Conservation (phyloP, 1,284 basidiomycete genomes). For the Athelia psychrophila region DNA sequence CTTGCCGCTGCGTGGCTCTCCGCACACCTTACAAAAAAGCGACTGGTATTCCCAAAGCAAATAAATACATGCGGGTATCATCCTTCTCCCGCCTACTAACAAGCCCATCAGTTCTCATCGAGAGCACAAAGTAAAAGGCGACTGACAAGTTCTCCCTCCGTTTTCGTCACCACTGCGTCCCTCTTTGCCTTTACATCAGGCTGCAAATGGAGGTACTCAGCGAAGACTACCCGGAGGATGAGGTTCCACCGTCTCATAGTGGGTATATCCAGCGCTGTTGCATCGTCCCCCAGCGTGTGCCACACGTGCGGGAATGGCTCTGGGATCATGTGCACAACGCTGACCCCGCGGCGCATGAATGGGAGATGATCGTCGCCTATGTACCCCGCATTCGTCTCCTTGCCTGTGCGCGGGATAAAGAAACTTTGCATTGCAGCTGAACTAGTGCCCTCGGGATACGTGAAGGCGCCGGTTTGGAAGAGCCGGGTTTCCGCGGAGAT, state of each 20-base stretch:
- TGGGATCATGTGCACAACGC: constrained; percentile 88
- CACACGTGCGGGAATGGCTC: constrained; percentile 90
- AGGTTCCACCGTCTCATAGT: constrained; percentile 91
- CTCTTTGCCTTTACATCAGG: constrained; percentile 27
- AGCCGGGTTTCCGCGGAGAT: constrained; percentile 66
- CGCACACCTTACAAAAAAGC: too few relatives aligned
- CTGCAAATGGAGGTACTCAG: constrained; percentile 84
- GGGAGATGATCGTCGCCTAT: constrained; percentile 96
- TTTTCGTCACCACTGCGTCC: constrained; percentile 12
- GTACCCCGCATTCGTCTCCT: constrained; percentile 47
- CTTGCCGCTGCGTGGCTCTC: background rate
- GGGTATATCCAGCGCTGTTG: constrained; percentile 78
- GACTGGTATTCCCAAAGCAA: background rate
- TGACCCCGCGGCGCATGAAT: constrained; percentile 84
- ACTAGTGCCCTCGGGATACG: constrained; percentile 35
- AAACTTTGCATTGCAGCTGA: constrained; percentile 50
- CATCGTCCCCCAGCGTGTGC: constrained; percentile 88
- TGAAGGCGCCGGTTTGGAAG: constrained; percentile 56
- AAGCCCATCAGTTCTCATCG: background rate
- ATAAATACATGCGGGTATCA: background rate
- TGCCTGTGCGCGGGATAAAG: constrained; percentile 49
- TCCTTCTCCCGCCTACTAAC: background rate
- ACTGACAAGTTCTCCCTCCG: constrained; percentile 25
- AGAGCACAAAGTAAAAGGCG: background rate
- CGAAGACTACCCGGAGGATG: constrained; percentile 83